These are phyloP conservation scores for Salix purpurea DNA, from an alignment of 345 rosid species.

Conservation along the genomic window DNA sequence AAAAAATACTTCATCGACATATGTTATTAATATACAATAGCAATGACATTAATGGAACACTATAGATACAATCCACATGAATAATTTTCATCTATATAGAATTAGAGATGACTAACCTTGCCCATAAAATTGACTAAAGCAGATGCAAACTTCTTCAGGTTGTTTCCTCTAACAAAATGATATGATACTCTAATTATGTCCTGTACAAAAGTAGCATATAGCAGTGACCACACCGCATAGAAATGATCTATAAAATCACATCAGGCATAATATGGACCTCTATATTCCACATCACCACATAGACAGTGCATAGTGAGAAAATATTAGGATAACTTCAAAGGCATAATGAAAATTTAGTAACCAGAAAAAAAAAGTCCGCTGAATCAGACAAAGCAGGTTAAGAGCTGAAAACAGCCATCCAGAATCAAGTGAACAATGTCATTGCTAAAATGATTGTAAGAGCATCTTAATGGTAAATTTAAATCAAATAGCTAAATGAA, in stretches of 20 bases:
- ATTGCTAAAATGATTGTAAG: neutral
- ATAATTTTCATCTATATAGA: neutral
- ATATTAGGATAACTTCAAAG: neutral
- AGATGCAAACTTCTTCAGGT: constrained; percentile 65
- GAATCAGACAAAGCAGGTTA: neutral
- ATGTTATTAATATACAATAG: neutral
- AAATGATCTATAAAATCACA: neutral
- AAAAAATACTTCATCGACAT: neutral
- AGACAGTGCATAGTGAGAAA: neutral
- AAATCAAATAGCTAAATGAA: no score
- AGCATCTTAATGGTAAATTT: no score
- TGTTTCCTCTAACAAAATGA: constrained; percentile 85
- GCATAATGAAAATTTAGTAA: neutral
- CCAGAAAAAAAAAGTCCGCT: neutral
- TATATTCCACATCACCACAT: neutral
- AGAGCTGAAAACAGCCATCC: neutral
- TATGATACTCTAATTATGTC: constrained; percentile 78
- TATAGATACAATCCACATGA: neutral
- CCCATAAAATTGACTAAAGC: constrained; percentile 76
- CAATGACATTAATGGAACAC: neutral
- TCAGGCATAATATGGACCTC: constrained; percentile 4
- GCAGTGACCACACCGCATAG: neutral
- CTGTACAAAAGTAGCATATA: constrained; percentile 38
- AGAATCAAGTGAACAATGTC: neutral
- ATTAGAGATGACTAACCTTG: constrained; percentile 50